Evolutionary conservation across 2,329 filamentous ascomycete species (phyloP).

Genomic region (Botrytis squamosa): DNA sequence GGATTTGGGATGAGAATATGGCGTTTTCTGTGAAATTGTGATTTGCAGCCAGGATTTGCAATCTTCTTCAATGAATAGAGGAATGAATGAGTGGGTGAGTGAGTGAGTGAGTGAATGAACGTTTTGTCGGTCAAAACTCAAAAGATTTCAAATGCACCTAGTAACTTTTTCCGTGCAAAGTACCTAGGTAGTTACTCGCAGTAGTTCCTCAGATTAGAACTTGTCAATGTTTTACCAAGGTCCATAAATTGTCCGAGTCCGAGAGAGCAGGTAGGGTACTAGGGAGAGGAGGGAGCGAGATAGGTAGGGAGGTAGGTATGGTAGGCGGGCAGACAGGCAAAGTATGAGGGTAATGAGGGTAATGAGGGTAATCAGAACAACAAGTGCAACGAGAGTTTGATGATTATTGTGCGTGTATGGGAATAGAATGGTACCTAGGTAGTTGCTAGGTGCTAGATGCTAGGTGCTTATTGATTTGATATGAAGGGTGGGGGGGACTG

Average conservation of each 20-base stretch:
- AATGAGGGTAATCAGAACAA: not conserved
- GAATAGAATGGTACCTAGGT: no score
- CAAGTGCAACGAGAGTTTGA: not conserved
- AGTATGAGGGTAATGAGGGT: not conserved
- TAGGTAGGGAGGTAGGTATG: not conserved
- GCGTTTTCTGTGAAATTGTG: not conserved
- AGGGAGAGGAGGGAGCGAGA: not conserved
- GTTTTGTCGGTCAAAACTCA: slow-evolving; percentile 5
- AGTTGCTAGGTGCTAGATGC: no score
- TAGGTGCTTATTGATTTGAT: no score
- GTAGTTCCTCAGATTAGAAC: not conserved
- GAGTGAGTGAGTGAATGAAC: not conserved
- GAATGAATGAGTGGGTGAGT: not conserved
- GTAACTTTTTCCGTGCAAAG: not conserved
- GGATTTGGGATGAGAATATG: not conserved
- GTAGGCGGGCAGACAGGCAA: not conserved
- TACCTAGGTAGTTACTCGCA: not conserved
- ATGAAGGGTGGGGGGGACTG: not conserved
- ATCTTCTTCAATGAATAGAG: not conserved
- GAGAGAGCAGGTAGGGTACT: not conserved
- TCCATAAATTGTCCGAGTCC: not conserved
- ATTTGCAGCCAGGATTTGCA: not conserved
- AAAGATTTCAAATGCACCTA: slow-evolving; percentile 1
- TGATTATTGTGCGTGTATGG: no score
- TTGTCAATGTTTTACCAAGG: slow-evolving; percentile 4